A percentile compares a stretch with the other conserved stretches of the same genome.
Evolutionary conservation across 2,329 filamentous ascomycete species (phyloP).

Genomic region (Alternaria metachromatica): DNA sequence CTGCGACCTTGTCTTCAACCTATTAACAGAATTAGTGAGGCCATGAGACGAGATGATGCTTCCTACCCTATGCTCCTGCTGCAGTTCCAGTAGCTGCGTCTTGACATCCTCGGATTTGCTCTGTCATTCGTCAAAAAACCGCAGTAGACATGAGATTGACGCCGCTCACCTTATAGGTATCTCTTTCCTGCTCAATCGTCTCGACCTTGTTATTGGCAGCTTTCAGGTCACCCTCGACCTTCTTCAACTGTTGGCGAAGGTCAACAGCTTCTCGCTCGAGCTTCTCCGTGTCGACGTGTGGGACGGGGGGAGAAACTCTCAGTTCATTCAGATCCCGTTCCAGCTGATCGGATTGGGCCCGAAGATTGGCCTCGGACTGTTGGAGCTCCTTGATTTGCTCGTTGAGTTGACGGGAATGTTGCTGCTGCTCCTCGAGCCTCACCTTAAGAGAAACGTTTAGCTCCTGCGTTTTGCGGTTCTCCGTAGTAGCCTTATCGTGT

Average conservation of each 20-base stretch:
- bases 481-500: slow-evolving; percentile 23
- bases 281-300: not conserved
- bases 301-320: not conserved
- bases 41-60: not conserved
- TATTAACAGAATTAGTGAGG: not conserved
- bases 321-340: slow-evolving; percentile 22
- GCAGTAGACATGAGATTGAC: not conserved
- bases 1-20: not conserved
- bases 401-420: slow-evolving; percentile 19
- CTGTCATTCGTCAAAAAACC: not conserved
- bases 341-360: slow-evolving; percentile 10
- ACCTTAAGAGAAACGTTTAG: slow-evolving; percentile 19
- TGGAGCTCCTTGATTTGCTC: slow-evolving; percentile 10
- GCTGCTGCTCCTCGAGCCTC: slow-evolving; percentile 23
- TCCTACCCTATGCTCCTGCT: slow-evolving; percentile 9
- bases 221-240: slow-evolving; percentile 16
- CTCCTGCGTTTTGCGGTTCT: slow-evolving; percentile 22
- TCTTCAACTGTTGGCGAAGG: slow-evolving; percentile 20
- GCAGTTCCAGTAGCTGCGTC: not conserved
- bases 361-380: slow-evolving; percentile 20
- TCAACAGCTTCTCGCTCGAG: slow-evolving; percentile 11
- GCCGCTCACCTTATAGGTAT: slow-evolving; percentile 5
- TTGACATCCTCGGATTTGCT: not conserved
- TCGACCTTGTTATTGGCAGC: slow-evolving; percentile 5
- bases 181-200: slow-evolving; percentile 6